Evolutionary conservation across 768 basidiomycete species (phyloP).

Genomic region (Suillus spraguei): DNA sequence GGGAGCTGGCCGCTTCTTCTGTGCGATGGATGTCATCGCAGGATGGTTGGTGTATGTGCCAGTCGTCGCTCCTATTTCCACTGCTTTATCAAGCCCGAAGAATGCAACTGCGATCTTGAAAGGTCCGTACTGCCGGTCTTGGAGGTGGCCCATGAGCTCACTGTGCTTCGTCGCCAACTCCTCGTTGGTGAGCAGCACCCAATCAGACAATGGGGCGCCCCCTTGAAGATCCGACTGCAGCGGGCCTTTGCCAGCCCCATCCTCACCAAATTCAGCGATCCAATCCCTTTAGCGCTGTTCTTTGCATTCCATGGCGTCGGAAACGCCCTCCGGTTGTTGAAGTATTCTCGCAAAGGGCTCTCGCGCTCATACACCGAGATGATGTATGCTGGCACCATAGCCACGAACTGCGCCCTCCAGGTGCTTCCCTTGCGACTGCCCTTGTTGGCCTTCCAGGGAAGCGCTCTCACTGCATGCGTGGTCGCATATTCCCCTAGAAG

Average conservation of each 20-base stretch:
- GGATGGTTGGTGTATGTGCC: too few species aligned
- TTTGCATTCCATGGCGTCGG: background rate
- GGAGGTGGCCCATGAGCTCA: background rate
- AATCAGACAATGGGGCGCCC: background rate
- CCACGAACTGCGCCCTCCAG: background rate
- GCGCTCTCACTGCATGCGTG: too few species aligned
- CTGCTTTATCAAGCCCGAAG: too few species aligned
- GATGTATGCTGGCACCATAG: background rate
- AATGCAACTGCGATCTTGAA: background rate
- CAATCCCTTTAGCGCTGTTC: background rate
- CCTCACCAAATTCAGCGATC: background rate
- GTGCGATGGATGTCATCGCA: too few species aligned
- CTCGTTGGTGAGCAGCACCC: background rate
- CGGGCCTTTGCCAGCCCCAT: background rate
- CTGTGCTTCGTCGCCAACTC: background rate
- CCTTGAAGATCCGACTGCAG: background rate
- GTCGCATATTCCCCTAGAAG: too few species aligned
- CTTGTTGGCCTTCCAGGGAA: too few species aligned
- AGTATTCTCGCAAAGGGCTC: background rate
- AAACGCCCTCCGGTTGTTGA: background rate
- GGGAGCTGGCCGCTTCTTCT: too few species aligned
- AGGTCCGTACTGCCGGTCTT: background rate
- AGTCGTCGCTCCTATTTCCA: too few species aligned
- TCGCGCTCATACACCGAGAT: too few species aligned
- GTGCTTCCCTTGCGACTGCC: too few species aligned